Base-by-base conservation (phyloP, 106 monocot genomes). In the Triglochin maritima region DNA sequence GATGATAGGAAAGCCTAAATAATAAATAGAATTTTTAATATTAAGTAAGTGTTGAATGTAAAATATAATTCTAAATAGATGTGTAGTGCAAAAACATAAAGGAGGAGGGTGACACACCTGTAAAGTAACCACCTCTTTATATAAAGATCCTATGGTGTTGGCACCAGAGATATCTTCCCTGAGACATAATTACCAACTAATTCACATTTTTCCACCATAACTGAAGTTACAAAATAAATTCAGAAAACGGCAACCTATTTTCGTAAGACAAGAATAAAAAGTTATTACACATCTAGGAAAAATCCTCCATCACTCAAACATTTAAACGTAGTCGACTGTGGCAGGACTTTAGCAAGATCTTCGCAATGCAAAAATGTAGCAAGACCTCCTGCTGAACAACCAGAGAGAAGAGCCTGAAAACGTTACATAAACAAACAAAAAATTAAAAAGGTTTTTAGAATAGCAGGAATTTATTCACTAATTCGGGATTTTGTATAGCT, bases 301-400 rank as follows among this genome's bases (percentile, higher is more conserved):
- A 96, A 96, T 11, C 95, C 95, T 0, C 87, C 95, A 72, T 96
- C 95, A 56, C 90, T 91, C 74, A 96, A 67, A 76, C 95, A 96
- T 79, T 96, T 96, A 11, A 96, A 71, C 2, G 55, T 76, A 10
- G 76, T 65, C 1, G 63, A 49, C 2, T 57, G 53, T 0, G 85
- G 81, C 0, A 91, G 64, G 57, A 53, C 70, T 4, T 62, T 62
- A 60, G 73, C 68, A 44, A 96, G 78, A 56, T 82, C 75, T 67
- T 91, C 87, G 49, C 90, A 96, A 59, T 96, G 95, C 50, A 87
- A 64, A 55, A 96, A 88, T 7, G 85, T 81, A 8, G 95, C 85
- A 13, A 96, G 78, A 3, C 95, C 95, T 48, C 95, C 95, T 1
- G 95, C 95, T 5, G 95, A 96, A 77, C 90, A 96, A 57, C 95